Evolutionary conservation across 192 early-diverging fungal genomes (phyloP), one percentile per base, ranked within the genome.

Genomic region (Gaertneriomyces sp.): DNA sequence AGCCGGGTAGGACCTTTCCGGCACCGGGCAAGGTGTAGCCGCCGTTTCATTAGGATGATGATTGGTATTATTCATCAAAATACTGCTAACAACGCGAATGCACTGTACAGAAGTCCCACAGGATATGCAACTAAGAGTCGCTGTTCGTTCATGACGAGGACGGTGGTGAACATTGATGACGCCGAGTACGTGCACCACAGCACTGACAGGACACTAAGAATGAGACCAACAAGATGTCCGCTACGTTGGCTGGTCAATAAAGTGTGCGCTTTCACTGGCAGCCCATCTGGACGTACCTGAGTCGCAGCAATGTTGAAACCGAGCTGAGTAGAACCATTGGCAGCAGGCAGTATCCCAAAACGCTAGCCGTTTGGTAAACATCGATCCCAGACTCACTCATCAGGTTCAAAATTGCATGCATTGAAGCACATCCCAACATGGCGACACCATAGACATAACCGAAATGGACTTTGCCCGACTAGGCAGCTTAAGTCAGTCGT

Each of bases 391-490:
- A 75, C 47, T 92, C 88, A 49, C 86, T 88, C 97, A 99, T 99
- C 44, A 98, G 77, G 68, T 99, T 98, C 16, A 99, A 71, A 45
- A 99, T 90, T 44, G 86, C 60, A 74, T 91, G 94, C 25, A 99
- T 84, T 5, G 88, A 88, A 6, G 89, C 59, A 45, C 90, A 91
- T 25, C 97, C 97, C 51, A 96, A 76, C 17, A 94, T 78, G 2
- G 86, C 94, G 1, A 98, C 88, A 33, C 94, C 97, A 65, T 99
- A 99, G 45, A 99, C 94, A 65, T 98, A 99, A 33, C 92, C 93
- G 81, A 99, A 99, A 73, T 98, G 91, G 46, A 86, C 81, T 74
- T 97, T 97, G 57, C 93, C 91, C 41, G 91, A 88, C 80, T 92
- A 76, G 33, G 47, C 16, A 53, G 6, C 55, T 56, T 38, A 6